phyloP scores from a whole-genome alignment of 768 basidiomycete genomes.

The Mrakia gelida region DNA sequence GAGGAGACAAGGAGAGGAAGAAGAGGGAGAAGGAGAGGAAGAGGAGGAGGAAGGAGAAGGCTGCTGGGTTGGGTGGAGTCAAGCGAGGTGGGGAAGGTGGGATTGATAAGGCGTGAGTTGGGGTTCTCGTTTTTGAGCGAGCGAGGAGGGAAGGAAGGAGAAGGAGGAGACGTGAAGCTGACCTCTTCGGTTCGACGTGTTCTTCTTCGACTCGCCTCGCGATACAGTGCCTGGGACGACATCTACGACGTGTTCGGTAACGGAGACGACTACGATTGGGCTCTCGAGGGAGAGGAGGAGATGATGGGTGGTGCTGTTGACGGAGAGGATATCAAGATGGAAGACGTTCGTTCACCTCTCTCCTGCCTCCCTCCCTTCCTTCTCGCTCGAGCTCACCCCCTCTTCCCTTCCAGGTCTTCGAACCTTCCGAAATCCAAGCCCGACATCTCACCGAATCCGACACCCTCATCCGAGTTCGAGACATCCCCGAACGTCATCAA shows the following conservation, averaged over 20 bases:
- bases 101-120: slow-evolving; percentile 32
- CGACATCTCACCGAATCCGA: slow-evolving; percentile 88
- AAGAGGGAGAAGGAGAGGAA: slow-evolving; percentile 55
- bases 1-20: slow-evolving; percentile 59
- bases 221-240: slow-evolving; percentile 80
- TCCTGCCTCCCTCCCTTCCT: slow-evolving; percentile 12
- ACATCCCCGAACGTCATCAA: slow-evolving; percentile 95
- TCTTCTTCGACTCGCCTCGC: slow-evolving; percentile 20
- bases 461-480: slow-evolving; percentile 79
- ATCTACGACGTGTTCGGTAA: slow-evolving; percentile 95
- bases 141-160: not conserved
- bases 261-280: slow-evolving; percentile 94
- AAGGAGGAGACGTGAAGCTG: not conserved
- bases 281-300: slow-evolving; percentile 71
- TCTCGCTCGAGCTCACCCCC: not conserved
- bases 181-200: slow-evolving; percentile 10
- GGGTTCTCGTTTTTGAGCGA: too few species aligned
- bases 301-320: slow-evolving; percentile 50
- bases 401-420: slow-evolving; percentile 68
- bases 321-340: slow-evolving; percentile 69
- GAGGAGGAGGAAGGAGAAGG: slow-evolving; percentile 54
- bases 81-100: slow-evolving; percentile 31
- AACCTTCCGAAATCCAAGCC: slow-evolving; percentile 90
- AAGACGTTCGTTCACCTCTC: slow-evolving; percentile 60
- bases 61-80: slow-evolving; percentile 9